A percentile compares a stretch with the other conserved stretches of the same genome.
phyloP scores from a whole-genome alignment of 2,329 filamentous ascomycete genomes.

The Ophiostoma populinum region DNA sequence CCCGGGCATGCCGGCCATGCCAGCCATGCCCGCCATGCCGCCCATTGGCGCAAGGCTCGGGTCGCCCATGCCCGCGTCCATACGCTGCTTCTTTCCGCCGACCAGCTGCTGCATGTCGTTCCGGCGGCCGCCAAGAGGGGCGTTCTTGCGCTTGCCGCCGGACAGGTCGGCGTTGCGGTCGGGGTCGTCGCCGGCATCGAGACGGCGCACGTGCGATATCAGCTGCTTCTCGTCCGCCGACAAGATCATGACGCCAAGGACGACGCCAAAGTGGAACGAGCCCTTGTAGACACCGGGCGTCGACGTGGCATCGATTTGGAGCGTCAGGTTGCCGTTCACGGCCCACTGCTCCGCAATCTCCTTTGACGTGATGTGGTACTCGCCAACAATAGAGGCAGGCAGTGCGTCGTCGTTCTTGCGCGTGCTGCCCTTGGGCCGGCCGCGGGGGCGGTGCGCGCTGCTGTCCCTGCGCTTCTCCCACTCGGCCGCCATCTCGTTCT shows the following conservation, averaged over 20 bases:
- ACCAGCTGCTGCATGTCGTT: conserved; percentile 6
- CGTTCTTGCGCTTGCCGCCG: conserved; percentile 13
- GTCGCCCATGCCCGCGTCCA: not conserved
- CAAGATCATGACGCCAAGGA: conserved; percentile 17
- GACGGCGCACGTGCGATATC: conserved; percentile 13
- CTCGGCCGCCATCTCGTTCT: conserved; percentile 11
- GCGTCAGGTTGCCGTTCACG: conserved; percentile 13
- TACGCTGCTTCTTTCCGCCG: conserved; percentile 4
- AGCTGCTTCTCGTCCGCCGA: conserved; percentile 13
- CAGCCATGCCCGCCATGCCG: conserved; percentile 5
- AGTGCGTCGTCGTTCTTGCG: conserved; percentile 10
- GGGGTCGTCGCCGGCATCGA: conserved; percentile 12
- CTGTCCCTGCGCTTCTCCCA: conserved; percentile 11
- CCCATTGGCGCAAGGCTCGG: conserved; percentile 2
- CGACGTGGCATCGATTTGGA: conserved; percentile 14
- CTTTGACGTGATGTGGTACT: conserved; percentile 15
- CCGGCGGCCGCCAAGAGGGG: conserved; percentile 7
- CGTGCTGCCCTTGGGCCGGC: conserved; percentile 12
- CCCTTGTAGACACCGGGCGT: conserved; percentile 15
- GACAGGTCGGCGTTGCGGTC: conserved; percentile 6
- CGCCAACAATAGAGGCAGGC: conserved; percentile 13
- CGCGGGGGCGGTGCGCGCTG: conserved; percentile 9
- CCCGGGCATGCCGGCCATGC: conserved; percentile 6
- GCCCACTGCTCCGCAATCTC: conserved; percentile 15
- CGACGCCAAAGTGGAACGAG: conserved; percentile 16